Percentiles rank a stretch among this genome's conserved stretches.
phyloP scores from a whole-genome alignment of 257 asterid species.

The Nicotiana tomentosiformis region DNA sequence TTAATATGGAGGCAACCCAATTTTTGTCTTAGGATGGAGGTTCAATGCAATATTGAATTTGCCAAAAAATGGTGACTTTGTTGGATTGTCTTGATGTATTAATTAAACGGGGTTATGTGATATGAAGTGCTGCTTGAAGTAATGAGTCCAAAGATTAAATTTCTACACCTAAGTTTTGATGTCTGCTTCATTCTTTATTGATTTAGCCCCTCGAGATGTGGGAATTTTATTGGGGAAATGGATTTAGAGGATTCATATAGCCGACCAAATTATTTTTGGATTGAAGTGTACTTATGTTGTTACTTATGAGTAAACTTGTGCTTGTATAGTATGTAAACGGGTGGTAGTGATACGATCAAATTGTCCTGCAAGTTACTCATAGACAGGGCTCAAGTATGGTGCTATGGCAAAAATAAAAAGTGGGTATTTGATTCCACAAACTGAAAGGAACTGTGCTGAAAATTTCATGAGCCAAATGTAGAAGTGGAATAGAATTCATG shows the following conservation, averaged over 20 bases:
- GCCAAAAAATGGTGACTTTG: not conserved
- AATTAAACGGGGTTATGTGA: not conserved
- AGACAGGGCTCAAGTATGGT: not conserved
- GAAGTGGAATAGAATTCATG: not conserved
- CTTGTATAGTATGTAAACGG: not conserved
- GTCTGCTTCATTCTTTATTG: not conserved
- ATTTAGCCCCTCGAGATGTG: not conserved
- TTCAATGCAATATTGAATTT: not conserved
- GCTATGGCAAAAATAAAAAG: not conserved
- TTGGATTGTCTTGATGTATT: not conserved
- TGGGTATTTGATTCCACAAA: not conserved
- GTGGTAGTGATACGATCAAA: not conserved
- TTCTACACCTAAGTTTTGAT: not conserved
- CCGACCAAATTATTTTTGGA: not conserved
- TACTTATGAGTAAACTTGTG: not conserved
- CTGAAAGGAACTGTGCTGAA: not conserved
- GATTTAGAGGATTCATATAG: not conserved
- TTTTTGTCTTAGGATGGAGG: not conserved
- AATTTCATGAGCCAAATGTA: not conserved
- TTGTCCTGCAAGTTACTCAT: not conserved
- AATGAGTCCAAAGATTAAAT: not conserved
- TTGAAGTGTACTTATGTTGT: not conserved
- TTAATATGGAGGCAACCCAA: not conserved
- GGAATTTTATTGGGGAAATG: not conserved
- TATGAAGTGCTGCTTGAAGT: not conserved